Evolutionary conservation across 331 rosid species (phyloP).

Genomic region (Erythrophleum ivorense): DNA sequence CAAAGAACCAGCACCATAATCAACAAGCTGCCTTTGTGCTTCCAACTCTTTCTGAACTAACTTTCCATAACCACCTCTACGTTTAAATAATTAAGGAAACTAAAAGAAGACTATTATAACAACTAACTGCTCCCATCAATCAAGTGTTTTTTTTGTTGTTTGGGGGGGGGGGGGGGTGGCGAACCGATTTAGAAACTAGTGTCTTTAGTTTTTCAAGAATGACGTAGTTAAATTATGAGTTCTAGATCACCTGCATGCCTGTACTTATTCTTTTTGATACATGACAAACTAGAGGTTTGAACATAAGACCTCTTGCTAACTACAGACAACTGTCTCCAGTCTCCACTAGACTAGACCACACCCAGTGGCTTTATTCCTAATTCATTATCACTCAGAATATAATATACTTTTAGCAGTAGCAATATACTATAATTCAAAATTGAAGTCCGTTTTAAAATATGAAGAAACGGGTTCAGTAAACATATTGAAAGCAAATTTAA

Average conservation of each 20-base stretch:
- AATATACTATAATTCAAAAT: conserved; percentile 7
- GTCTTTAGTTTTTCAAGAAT: neutral
- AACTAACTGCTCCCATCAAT: neutral
- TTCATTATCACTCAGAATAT: conserved; percentile 1
- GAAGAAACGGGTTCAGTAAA: neutral
- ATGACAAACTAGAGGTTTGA: neutral
- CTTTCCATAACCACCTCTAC: conserved; percentile 98
- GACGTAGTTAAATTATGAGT: neutral
- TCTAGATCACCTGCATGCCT: neutral
- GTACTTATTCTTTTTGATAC: conserved; percentile 1
- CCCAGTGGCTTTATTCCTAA: neutral
- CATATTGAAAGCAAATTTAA: conserved; percentile 1
- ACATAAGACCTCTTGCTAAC: neutral
- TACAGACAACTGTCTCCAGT: too few relatives aligned
- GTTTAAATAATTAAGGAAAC: conserved; percentile 63
- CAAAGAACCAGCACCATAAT: conserved; percentile 95
- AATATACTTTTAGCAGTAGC: neutral
- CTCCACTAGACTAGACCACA: too few relatives aligned
- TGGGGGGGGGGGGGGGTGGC: too few relatives aligned
- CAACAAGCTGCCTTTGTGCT: conserved; percentile 96
- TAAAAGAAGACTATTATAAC: conserved; percentile 18
- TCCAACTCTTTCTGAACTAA: conserved; percentile 91
- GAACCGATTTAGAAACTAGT: neutral
- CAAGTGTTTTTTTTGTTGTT: too few relatives aligned
- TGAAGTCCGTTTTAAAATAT: neutral